Conservation (phyloP, 2,329 filamentous ascomycete species). For the Penicillium sp. region DNA sequence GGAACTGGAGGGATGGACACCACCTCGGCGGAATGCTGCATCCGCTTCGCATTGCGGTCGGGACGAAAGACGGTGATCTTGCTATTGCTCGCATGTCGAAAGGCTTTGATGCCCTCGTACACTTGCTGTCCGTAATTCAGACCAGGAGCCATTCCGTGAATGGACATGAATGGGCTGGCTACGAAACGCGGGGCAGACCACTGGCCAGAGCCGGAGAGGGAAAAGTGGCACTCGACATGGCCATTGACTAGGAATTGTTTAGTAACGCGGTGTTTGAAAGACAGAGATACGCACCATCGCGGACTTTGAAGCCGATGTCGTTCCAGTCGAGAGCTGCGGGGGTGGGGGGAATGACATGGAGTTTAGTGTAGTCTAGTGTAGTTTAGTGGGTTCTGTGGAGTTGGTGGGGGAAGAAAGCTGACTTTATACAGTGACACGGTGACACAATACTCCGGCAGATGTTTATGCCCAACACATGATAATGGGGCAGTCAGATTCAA, state of each 20-base stretch:
- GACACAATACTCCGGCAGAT: too few species aligned
- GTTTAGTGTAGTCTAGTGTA: constrained; percentile 22
- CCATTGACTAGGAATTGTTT: constrained; percentile 63
- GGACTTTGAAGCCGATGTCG: constrained; percentile 86
- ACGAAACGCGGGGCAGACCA: constrained; percentile 79
- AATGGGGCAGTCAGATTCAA: too few species aligned
- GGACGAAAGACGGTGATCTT: constrained; percentile 83
- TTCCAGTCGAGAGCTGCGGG: constrained; percentile 63
- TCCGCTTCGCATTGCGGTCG: constrained; percentile 72
- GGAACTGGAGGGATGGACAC: constrained; percentile 80
- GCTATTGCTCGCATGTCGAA: constrained; percentile 59
- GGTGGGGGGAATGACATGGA: constrained; percentile 9
- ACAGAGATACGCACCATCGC: constrained; percentile 60
- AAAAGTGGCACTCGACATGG: constrained; percentile 85
- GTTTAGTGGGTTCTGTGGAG: neutral
- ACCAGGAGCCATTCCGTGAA: constrained; percentile 92
- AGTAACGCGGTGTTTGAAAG: neutral
- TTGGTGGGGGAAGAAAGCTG: neutral
- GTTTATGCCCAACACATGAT: too few species aligned
- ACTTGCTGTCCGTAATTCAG: constrained; percentile 97
- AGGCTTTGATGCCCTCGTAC: constrained; percentile 97
- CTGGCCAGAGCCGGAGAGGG: constrained; percentile 60
- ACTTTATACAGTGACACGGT: neutral
- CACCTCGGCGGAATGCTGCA: constrained; percentile 78
- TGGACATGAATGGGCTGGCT: constrained; percentile 72